Base-by-base conservation (phyloP, 2,329 filamentous ascomycete species). In the Arthrocladium fulminans region DNA sequence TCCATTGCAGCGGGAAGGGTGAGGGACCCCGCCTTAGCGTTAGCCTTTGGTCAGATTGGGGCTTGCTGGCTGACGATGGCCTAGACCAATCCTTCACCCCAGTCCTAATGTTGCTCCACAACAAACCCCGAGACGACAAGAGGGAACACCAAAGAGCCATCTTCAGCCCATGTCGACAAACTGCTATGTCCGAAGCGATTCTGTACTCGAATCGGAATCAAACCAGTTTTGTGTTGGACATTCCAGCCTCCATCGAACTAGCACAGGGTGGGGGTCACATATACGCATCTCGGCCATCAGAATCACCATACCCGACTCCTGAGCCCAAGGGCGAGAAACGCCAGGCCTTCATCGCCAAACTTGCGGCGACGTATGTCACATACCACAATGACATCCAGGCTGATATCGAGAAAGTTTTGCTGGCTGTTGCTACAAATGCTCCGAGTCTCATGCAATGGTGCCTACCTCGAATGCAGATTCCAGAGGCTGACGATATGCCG, bases 181-280 rank as follows among this genome's bases (percentile, higher is more conserved):
- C 22, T 12, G 22, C 17, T 12, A 55, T 52, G 50, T 40, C 29
- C 12, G 23, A 23, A 23, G 22, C 49, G 7, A 45, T 81, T 32
- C 64, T 82, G 37, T 80, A 75, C 60, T 68, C 74, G 50, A 76
- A 73, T 51, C 44, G 57, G 1, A 57, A 65, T 3, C 50, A 61
- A 6, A 71, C 69, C 3, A 57, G 75, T 25, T 71, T 71, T 13
- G 61, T 83, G 17, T 57, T 83, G 24, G 79, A 83, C 57, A 73
- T 80, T 8, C 79, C 80, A 2, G 60, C 59, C 3, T 81, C 79
- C 1, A 79, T 83, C 48, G 66, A 70, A 15, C 57, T 66, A 5
- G 76, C 74, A 4, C 79, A 82, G 61, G 48, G 44, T 10, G 15
- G 34, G 13, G 20, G 43, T 22, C 65, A 47, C 3, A 60, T 79